Evolutionary conservation across 257 asterid genomes (phyloP), one percentile per base, ranked within the genome.

Genomic region (Lantana camara): DNA sequence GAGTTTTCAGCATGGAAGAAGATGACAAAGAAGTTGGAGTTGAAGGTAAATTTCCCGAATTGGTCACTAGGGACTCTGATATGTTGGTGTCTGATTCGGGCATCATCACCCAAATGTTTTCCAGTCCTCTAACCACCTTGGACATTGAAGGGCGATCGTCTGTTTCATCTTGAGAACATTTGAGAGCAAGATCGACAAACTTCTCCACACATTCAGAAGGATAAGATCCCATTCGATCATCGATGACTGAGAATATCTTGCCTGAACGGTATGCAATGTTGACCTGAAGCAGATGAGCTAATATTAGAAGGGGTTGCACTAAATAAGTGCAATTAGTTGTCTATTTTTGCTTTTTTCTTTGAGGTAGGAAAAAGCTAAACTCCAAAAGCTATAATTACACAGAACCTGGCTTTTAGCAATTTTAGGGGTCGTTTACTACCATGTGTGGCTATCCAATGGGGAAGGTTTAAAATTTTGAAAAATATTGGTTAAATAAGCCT

Each of bases 161-260:
- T 3, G 92, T 83, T 54, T 83, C 83, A 0, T 89, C 88, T 65
- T 69, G 77, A 80, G 92, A 89, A 64, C 95, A 89, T 57, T 65
- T 86, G 14, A 89, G 88, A 32, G 95, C 92, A 40, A 89, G 79
- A 51, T 57, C 75, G 40, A 86, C 1, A 38, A 89, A 86, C 74
- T 86, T 89, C 46, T 76, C 84, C 52, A 85, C 86, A 15, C 88
- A 82, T 44, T 85, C 90, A 0, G 82, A 76, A 57, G 95, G 88
- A 64, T 82, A 89, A 8, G 95, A 77, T 32, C 92, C 95, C 95
- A 89, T 89, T n/a, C 56, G 57, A 47, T 76, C 88, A 52, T 89
- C 96, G 13, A 88, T 68, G 21, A 84, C 64, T 1, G 91, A 79
- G 75, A 88, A 83, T 38, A 88, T 77, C 75, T 71, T 64, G 24